Percentiles rank a stretch among this genome's conserved stretches.
phyloP scores from a whole-genome alignment of 1,139 yeast species.

The Geotrichum carabidarum region DNA sequence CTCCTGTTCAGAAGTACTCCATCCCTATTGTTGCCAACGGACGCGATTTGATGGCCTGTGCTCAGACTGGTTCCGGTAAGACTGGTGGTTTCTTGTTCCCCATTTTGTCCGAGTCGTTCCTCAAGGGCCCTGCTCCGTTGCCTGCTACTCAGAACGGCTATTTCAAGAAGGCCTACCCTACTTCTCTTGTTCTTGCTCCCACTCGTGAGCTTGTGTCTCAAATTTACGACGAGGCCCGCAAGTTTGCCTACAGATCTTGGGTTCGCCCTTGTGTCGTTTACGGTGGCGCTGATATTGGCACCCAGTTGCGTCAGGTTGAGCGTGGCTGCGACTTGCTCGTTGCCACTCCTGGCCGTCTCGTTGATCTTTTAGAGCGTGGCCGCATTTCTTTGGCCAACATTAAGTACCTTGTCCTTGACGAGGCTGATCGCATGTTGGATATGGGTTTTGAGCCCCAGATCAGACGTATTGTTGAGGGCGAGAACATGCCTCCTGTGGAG shows the following conservation, averaged over 20 bases:
- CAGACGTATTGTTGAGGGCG: conserved; percentile 94
- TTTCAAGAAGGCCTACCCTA: conserved; percentile 77
- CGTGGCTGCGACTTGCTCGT: conserved; percentile 94
- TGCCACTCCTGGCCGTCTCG: conserved; percentile 98
- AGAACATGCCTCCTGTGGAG: conserved; percentile 90
- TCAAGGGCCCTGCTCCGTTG: conserved; percentile 74
- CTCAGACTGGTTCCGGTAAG: conserved; percentile 99
- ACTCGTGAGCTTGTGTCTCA: conserved; percentile 98
- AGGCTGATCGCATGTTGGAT: conserved; percentile 99
- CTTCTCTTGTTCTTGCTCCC: conserved; percentile 93
- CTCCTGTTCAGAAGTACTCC: conserved; percentile 98
- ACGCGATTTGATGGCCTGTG: conserved; percentile 99
- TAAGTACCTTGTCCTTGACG: conserved; percentile 91
- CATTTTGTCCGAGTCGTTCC: conserved; percentile 84
- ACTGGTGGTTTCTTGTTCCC: conserved; percentile 99
- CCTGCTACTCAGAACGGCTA: conserved; percentile 41
- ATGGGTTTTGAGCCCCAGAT: conserved; percentile 99
- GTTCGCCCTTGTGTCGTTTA: conserved; percentile 93
- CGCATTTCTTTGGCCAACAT: conserved; percentile 82
- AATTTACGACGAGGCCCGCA: conserved; percentile 91
- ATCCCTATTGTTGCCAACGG: conserved; percentile 94
- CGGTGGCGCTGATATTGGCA: conserved; percentile 94
- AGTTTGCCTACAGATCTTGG: conserved; percentile 97
- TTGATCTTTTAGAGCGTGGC: conserved; percentile 93
- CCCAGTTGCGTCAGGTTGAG: conserved; percentile 82